Conservation (phyloP, 768 basidiomycete species). For the Russula olivacea region DNA sequence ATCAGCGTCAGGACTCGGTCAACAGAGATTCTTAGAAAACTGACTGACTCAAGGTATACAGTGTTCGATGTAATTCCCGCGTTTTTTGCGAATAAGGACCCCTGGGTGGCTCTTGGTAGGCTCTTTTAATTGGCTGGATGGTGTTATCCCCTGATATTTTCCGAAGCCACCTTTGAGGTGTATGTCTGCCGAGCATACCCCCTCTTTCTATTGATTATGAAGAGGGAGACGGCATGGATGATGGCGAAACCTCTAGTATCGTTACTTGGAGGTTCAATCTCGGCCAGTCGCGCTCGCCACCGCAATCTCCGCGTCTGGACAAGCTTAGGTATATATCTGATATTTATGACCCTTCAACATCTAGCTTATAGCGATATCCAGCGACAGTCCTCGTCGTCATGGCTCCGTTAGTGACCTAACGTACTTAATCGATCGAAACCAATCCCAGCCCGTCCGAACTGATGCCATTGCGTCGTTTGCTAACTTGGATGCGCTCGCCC, state of each 20-base stretch:
- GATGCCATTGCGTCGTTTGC: conserved; percentile 92
- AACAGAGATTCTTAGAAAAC: conserved; percentile 80
- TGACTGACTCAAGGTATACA: conserved; percentile 93
- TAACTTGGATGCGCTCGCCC: conserved; percentile 56
- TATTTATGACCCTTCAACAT: not conserved
- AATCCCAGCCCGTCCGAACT: conserved; percentile 82
- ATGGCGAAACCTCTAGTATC: conserved; percentile 72
- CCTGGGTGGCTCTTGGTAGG: conserved; percentile 77
- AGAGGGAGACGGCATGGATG: conserved; percentile 80
- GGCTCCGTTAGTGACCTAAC: conserved; percentile 95
- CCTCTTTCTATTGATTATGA: conserved; percentile 91
- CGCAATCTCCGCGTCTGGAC: conserved; percentile 67
- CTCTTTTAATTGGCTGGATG: not conserved
- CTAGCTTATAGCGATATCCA: conserved; percentile 26
- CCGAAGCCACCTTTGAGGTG: conserved; percentile 84
- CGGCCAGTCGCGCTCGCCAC: conserved; percentile 80
- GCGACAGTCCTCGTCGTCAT: conserved; percentile 60
- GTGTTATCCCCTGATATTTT: not conserved
- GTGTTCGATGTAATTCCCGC: conserved; percentile 95
- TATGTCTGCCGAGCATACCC: conserved; percentile 92
- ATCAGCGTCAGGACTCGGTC: conserved; percentile 59
- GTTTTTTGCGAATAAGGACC: conserved; percentile 87
- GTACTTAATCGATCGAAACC: conserved; percentile 81
- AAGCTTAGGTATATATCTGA: conserved; percentile 37
- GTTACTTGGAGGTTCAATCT: conserved; percentile 96